phyloP scores from a whole-genome alignment of 202 grass and related monocot species.

The Panicum hallii region DNA sequence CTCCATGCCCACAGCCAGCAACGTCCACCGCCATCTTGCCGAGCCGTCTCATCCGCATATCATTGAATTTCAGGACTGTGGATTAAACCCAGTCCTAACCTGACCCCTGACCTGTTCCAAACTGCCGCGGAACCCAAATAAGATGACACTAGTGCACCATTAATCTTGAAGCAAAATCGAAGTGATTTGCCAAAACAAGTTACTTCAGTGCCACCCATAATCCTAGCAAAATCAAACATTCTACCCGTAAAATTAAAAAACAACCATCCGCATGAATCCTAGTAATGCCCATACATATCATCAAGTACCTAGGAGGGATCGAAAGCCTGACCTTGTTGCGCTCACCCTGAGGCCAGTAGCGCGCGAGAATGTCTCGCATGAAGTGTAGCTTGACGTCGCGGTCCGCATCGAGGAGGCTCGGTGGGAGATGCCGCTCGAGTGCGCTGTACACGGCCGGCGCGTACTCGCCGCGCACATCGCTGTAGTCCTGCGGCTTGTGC shows the following conservation, averaged over 20 bases:
- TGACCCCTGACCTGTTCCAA: not conserved
- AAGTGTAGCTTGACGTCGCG: constrained; percentile 80
- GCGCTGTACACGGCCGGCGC: constrained; percentile 85
- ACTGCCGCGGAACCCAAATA: not conserved
- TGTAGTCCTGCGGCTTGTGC: constrained; percentile 75
- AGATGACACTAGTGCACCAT: not conserved
- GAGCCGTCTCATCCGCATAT: not conserved
- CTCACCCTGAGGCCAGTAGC: constrained; percentile 87
- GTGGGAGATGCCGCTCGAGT: constrained; percentile 90
- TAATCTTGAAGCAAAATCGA: not conserved
- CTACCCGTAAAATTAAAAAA: not conserved
- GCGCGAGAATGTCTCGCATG: constrained; percentile 80
- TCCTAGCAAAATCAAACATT: constrained; percentile 3
- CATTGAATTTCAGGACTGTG: not conserved
- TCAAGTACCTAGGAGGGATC: constrained; percentile 20
- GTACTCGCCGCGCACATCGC: constrained; percentile 77
- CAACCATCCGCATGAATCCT: constrained; percentile 8
- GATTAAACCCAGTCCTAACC: not conserved
- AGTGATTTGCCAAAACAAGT: not conserved
- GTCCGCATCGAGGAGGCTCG: constrained; percentile 74
- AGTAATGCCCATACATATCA: not conserved
- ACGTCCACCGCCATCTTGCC: not conserved
- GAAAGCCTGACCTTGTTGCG: constrained; percentile 68
- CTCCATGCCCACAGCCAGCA: not conserved
- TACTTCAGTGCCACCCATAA: not conserved